Evolutionary conservation across 129 eudicot genomes (phyloP).

Genomic region (Scalesia atractyloides): DNA sequence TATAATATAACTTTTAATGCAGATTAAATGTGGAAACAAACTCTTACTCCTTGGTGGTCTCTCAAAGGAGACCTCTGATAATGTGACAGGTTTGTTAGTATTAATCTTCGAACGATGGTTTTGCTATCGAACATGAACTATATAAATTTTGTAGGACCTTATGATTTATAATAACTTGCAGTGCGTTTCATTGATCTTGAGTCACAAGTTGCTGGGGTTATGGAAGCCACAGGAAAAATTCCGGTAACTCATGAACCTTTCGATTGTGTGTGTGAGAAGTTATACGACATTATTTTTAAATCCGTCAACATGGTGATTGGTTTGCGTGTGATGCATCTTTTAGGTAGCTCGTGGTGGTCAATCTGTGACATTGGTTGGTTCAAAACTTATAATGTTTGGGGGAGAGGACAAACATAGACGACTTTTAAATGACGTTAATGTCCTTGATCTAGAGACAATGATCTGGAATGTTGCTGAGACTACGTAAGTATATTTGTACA

Average conservation of each 20-base stretch:
- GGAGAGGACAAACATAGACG: constrained; percentile 80
- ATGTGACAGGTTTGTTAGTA: constrained; percentile 57
- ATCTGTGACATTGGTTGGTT: constrained; percentile 78
- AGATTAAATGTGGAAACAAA: constrained; percentile 76
- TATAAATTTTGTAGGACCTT: constrained; percentile 23
- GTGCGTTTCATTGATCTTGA: constrained; percentile 83
- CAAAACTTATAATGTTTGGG: constrained; percentile 91
- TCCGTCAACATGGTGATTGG: constrained; percentile 20
- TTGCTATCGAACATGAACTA: constrained; percentile 11
- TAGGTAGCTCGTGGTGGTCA: constrained; percentile 95
- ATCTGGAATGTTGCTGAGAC: constrained; percentile 77
- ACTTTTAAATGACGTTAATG: constrained; percentile 76
- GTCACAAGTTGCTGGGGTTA: constrained; percentile 58
- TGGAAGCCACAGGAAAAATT: constrained; percentile 74
- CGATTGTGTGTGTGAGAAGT: constrained; percentile 10
- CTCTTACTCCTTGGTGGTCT: constrained; percentile 73
- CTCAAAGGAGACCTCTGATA: constrained; percentile 56
- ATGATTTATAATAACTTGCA: constrained; percentile 35
- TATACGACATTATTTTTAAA: constrained; percentile 9
- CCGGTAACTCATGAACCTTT: constrained; percentile 58
- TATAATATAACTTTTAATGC: constrained; percentile 26
- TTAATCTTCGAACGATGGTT: constrained; percentile 18
- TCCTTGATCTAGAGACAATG: constrained; percentile 87
- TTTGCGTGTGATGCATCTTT: constrained; percentile 21
- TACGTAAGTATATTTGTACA: constrained; percentile 41